Evolutionary conservation across 2,329 filamentous ascomycete species (phyloP).

Genomic region (Endocalyx cinctus): DNA sequence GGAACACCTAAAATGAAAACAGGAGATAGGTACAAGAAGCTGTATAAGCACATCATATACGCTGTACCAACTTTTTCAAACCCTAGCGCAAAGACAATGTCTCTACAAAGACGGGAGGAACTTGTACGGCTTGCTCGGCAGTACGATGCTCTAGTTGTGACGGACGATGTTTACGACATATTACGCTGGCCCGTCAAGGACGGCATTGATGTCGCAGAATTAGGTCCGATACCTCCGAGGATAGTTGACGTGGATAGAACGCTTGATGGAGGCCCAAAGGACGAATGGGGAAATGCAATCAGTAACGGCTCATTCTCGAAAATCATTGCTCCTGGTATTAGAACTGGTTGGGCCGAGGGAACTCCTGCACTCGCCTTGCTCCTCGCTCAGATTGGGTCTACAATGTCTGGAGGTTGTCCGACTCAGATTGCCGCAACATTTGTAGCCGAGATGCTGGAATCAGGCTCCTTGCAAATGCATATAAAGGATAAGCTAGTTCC

Average conservation of each 20-base stretch:
- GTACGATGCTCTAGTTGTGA: constrained; percentile 60
- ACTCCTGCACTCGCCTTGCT: constrained; percentile 51
- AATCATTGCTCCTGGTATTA: constrained; percentile 55
- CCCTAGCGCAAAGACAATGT: constrained; percentile 62
- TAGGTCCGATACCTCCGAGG: constrained; percentile 37
- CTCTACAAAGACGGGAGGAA: constrained; percentile 45
- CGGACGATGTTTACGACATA: constrained; percentile 71
- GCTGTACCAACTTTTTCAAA: constrained; percentile 67
- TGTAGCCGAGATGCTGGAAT: constrained; percentile 45
- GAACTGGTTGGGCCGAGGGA: constrained; percentile 50
- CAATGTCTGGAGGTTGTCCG: constrained; percentile 24
- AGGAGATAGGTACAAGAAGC: constrained; percentile 41
- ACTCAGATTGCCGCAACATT: constrained; percentile 23
- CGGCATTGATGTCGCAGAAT: background rate
- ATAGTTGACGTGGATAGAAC: constrained; percentile 59
- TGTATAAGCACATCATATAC: constrained; percentile 52
- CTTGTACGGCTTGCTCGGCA: constrained; percentile 58
- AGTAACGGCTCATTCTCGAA: constrained; percentile 66
- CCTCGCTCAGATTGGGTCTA: constrained; percentile 46
- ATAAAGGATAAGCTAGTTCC: constrained; percentile 50
- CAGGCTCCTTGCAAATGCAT: constrained; percentile 47
- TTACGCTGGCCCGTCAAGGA: constrained; percentile 55
- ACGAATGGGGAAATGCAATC: constrained; percentile 58
- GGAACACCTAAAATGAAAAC: background rate
- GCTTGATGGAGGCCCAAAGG: constrained; percentile 48